These are phyloP conservation scores for Cephalotrichum gorgonifer DNA, from an alignment of 2,329 filamentous ascomycete genomes.

Conservation along the genomic window DNA sequence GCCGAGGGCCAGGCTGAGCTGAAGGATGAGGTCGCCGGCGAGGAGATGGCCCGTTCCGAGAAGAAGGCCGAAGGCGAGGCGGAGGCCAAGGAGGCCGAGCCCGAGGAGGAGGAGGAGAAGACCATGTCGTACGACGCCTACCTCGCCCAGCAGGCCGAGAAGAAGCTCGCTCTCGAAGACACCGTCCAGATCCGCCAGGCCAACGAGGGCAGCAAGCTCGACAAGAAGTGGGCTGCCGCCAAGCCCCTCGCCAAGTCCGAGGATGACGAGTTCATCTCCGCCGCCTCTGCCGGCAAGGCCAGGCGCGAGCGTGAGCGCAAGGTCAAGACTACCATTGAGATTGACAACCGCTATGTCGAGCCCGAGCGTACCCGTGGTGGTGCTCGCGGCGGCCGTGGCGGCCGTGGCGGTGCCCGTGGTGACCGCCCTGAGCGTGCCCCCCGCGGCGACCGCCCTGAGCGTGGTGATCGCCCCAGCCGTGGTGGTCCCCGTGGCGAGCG, in stretches of 20 bases:
- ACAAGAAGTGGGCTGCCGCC: slow-evolving; percentile 89
- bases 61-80: slow-evolving; percentile 54
- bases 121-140: slow-evolving; percentile 84
- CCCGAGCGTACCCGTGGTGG: slow-evolving; percentile 48
- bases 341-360: slow-evolving; percentile 77
- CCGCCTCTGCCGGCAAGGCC: slow-evolving; percentile 64
- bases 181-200: slow-evolving; percentile 67
- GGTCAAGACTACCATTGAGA: slow-evolving; percentile 81
- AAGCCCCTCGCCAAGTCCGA: slow-evolving; percentile 59
- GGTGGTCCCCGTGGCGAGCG: slow-evolving; percentile 38
- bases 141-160: slow-evolving; percentile 60
- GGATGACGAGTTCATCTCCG: slow-evolving; percentile 66
- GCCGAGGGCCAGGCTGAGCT: slow-evolving; percentile 73
- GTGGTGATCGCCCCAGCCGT: slow-evolving; percentile 28
- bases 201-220: slow-evolving; percentile 79
- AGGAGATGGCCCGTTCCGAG: slow-evolving; percentile 78
- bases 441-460: slow-evolving; percentile 31
- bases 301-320: slow-evolving; percentile 82
- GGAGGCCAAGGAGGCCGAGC: slow-evolving; percentile 28
- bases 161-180: slow-evolving; percentile 62
- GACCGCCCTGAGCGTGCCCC: slow-evolving; percentile 23
- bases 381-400: slow-evolving; percentile 39
- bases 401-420: slow-evolving; percentile 41
- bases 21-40: slow-evolving; percentile 85
- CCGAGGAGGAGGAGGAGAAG: slow-evolving; percentile 69